Evolutionary conservation across 2,329 filamentous ascomycete genomes (phyloP).

Genomic region (Sclerotinia borealis): DNA sequence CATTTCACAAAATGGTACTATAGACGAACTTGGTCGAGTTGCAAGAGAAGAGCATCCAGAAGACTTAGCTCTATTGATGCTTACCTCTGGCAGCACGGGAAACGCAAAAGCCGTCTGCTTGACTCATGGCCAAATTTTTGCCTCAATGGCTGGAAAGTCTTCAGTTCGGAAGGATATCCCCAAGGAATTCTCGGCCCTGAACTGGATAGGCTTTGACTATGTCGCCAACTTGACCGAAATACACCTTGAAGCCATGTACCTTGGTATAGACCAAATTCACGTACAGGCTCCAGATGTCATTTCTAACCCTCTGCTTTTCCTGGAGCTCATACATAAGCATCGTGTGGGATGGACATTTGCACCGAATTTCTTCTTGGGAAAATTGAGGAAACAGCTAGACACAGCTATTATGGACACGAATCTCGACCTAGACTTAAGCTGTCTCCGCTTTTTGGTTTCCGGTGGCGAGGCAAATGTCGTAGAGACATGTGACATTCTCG

Average conservation of each 20-base stretch:
- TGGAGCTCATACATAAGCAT: constrained; percentile 36
- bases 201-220: constrained; percentile 43
- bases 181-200: constrained; percentile 23
- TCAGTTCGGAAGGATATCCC: neutral
- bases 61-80: constrained; percentile 42
- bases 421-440: neutral
- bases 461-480: constrained; percentile 41
- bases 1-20: too few relatives aligned
- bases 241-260: constrained; percentile 41
- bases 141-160: constrained; percentile 26
- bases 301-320: constrained; percentile 35
- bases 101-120: constrained; percentile 45
- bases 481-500: constrained; percentile 27
- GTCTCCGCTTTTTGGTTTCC: constrained; percentile 29
- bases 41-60: too few relatives aligned
- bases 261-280: constrained; percentile 40
- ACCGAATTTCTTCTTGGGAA: constrained; percentile 35
- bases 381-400: neutral
- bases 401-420: too few relatives aligned
- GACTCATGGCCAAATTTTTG: constrained; percentile 38
- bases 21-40: too few relatives aligned
- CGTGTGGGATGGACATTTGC: constrained; percentile 39
- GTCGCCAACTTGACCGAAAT: constrained; percentile 44
- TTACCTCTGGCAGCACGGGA: constrained; percentile 49
- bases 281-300: constrained; percentile 38